phyloP scores from a whole-genome alignment of 345 rosid genomes.

The Eucalyptus coolabah region DNA sequence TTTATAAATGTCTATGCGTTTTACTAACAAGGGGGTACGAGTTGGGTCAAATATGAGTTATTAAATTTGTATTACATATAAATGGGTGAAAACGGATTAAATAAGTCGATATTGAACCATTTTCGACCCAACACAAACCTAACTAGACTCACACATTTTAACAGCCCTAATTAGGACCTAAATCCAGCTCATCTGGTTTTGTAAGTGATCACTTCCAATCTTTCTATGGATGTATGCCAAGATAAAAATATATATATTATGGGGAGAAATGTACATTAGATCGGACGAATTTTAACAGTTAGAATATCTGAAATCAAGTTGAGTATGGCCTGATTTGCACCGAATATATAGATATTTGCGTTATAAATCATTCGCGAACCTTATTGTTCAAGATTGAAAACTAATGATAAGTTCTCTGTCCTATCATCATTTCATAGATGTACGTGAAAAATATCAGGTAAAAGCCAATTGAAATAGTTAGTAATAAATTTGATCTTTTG shows the following conservation, averaged over 20 bases:
- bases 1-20: no score
- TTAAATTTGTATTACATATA: no score
- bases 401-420: background rate
- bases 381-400: background rate
- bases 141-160: no score
- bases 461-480: background rate
- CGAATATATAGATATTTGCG: background rate
- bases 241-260: background rate
- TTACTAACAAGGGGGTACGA: no score
- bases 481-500: background rate
- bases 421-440: background rate
- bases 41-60: no score
- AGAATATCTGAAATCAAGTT: background rate
- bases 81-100: no score
- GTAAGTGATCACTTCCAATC: background rate
- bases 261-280: background rate
- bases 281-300: background rate
- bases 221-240: background rate
- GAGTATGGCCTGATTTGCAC: background rate
- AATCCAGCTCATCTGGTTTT: background rate
- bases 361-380: background rate
- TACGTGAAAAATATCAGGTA: background rate
- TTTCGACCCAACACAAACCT: no score
- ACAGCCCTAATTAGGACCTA: background rate
- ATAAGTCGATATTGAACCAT: no score